Percentiles rank a stretch among this genome's conserved stretches.
phyloP scores from a whole-genome alignment of 2,329 filamentous ascomycete species.

The Cytospora piceicola region DNA sequence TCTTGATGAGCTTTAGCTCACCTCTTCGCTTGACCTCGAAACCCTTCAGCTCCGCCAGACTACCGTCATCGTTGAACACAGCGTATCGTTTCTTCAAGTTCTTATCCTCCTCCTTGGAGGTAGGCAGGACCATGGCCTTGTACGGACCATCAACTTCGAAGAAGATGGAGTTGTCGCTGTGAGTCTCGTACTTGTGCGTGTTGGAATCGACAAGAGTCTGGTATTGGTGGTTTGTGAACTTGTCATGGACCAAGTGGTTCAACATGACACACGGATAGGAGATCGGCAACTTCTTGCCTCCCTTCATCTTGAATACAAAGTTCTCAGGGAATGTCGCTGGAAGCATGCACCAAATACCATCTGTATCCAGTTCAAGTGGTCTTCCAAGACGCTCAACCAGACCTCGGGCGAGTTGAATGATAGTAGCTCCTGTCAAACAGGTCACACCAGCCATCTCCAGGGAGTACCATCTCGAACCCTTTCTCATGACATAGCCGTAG shows the following conservation, averaged over 20 bases:
- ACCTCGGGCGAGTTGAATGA: slow-evolving; percentile 94
- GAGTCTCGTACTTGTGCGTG: slow-evolving; percentile 89
- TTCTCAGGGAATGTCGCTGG: slow-evolving; percentile 96
- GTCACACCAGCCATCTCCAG: slow-evolving; percentile 99
- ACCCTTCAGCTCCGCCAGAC: slow-evolving; percentile 91
- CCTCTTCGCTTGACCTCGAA: slow-evolving; percentile 98
- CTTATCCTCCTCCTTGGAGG: slow-evolving; percentile 98
- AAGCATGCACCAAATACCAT: slow-evolving; percentile 99
- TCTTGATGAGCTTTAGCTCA: slow-evolving; percentile 99
- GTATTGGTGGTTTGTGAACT: slow-evolving; percentile 97
- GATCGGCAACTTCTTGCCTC: slow-evolving; percentile 93
- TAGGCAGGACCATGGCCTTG: slow-evolving; percentile 94
- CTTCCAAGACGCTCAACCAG: slow-evolving; percentile 92
- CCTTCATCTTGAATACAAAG: slow-evolving; percentile 90
- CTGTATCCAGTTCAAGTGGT: slow-evolving; percentile 92
- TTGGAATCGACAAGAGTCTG: slow-evolving; percentile 81
- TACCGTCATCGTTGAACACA: slow-evolving; percentile 98
- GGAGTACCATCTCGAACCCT: slow-evolving; percentile 98
- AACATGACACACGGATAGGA: slow-evolving; percentile 99
- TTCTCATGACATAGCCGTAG: slow-evolving; percentile 99
- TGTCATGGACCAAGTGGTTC: slow-evolving; percentile 92
- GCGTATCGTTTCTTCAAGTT: slow-evolving; percentile 99
- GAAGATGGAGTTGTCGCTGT: slow-evolving; percentile 99
- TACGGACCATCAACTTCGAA: slow-evolving; percentile 99
- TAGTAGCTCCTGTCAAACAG: slow-evolving; percentile 91